Evolutionary conservation across 2,329 filamentous ascomycete genomes (phyloP).

Genomic region (Pseudogymnoascus sp.): DNA sequence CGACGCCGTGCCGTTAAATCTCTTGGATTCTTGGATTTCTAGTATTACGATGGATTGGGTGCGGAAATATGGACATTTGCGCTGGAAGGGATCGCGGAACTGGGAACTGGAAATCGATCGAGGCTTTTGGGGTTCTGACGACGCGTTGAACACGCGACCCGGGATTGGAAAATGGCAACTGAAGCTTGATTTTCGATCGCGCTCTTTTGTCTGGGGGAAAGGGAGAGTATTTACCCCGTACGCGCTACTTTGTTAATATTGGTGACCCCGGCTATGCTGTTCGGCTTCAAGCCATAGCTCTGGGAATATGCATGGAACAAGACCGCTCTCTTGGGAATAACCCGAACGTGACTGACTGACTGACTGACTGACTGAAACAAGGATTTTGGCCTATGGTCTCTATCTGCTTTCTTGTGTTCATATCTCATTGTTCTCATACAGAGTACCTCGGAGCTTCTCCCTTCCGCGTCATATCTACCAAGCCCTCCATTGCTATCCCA

Average conservation of each 20-base stretch:
- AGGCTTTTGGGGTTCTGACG: too few relatives aligned
- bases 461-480: neutral
- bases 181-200: too few relatives aligned
- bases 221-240: neutral
- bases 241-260: neutral
- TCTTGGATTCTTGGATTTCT: too few relatives aligned
- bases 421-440: constrained; percentile 1
- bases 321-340: neutral
- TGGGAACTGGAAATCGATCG: neutral
- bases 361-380: neutral
- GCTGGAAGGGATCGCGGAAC: neutral
- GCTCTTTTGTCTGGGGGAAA: neutral
- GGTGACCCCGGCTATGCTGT: neutral
- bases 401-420: neutral
- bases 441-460: neutral
- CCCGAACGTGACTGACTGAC: neutral
- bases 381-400: neutral
- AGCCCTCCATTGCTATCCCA: neutral
- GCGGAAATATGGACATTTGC: neutral
- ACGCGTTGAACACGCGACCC: neutral
- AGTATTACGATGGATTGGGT: neutral
- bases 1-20: neutral
- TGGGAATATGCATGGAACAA: neutral
- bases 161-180: neutral
- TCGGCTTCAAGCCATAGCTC: neutral